These are phyloP conservation scores for Sporothrix brasiliensis DNA, from an alignment of 2,329 filamentous ascomycete species.

Conservation along the genomic window DNA sequence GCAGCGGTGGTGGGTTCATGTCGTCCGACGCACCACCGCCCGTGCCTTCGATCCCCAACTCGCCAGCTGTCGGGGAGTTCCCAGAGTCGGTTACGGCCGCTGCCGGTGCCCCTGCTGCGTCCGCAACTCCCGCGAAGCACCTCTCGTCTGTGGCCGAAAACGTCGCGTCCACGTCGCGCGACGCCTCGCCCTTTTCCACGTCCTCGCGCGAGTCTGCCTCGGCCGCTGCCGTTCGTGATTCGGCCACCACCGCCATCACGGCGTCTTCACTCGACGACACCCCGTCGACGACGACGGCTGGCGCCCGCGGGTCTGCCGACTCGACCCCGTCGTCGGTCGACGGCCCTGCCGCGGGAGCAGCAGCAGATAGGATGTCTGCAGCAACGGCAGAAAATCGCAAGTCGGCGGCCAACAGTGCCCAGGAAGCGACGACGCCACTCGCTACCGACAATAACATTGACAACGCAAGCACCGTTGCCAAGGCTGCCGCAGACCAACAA, in stretches of 20 bases:
- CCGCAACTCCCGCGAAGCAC: background rate
- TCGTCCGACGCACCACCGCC: slow-evolving; percentile 39
- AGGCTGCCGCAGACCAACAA: background rate
- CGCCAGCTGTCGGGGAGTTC: background rate
- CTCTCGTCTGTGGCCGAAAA: slow-evolving; percentile 15
- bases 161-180: slow-evolving; percentile 7
- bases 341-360: background rate
- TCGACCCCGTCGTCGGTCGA: background rate
- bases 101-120: background rate
- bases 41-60: slow-evolving; percentile 36
- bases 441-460: background rate
- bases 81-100: background rate
- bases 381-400: background rate
- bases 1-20: slow-evolving; percentile 38
- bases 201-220: slow-evolving; percentile 24
- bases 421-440: background rate
- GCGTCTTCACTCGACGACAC: slow-evolving; percentile 33
- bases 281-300: background rate
- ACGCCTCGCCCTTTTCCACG: slow-evolving; percentile 27
- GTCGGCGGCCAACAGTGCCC: background rate
- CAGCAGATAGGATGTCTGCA: background rate
- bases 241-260: slow-evolving; percentile 22
- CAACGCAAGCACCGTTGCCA: background rate
- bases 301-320: background rate
- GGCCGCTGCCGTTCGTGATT: slow-evolving; percentile 25